Evolutionary conservation across 805 yeast species (phyloP).

Genomic region (Candida sanyiensis): DNA sequence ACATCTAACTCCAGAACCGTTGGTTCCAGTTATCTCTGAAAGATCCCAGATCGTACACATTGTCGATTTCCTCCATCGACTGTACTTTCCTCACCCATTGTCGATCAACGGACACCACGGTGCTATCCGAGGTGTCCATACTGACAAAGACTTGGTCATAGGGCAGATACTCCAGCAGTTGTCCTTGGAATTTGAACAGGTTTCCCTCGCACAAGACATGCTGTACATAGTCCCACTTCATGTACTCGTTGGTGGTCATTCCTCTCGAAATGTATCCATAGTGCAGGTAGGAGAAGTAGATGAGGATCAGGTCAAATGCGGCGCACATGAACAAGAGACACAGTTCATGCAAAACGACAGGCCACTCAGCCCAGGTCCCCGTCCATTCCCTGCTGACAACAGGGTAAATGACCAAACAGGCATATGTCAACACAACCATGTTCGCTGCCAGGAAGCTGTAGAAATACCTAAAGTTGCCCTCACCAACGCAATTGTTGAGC

Average conservation of each 20-base stretch:
- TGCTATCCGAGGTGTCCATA: conserved; percentile 15
- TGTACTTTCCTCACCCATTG: conserved; percentile 5
- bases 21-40: conserved; percentile 18
- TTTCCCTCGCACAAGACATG: conserved; percentile 39
- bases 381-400: conserved; percentile 8
- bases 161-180: conserved; percentile 19
- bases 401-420: conserved; percentile 24
- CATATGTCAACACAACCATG: conserved; percentile 38
- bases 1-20: conserved; percentile 12
- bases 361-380: not conserved
- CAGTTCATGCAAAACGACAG: conserved; percentile 12
- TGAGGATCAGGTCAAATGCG: conserved; percentile 37
- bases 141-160: conserved; percentile 22
- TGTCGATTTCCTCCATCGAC: conserved; percentile 14
- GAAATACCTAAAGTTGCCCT: conserved; percentile 58
- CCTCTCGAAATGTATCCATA: conserved; percentile 52
- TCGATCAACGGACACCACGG: conserved; percentile 10
- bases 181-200: conserved; percentile 24
- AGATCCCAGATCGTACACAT: conserved; percentile 22
- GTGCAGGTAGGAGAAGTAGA: conserved; percentile 42
- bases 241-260: conserved; percentile 68
- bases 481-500: conserved; percentile 73
- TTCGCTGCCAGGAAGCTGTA: conserved; percentile 49
- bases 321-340: conserved; percentile 38
- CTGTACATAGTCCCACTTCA: conserved; percentile 65